Conservation (phyloP, 352 stramenopile genomes). For the Pythium angustatum region DNA sequence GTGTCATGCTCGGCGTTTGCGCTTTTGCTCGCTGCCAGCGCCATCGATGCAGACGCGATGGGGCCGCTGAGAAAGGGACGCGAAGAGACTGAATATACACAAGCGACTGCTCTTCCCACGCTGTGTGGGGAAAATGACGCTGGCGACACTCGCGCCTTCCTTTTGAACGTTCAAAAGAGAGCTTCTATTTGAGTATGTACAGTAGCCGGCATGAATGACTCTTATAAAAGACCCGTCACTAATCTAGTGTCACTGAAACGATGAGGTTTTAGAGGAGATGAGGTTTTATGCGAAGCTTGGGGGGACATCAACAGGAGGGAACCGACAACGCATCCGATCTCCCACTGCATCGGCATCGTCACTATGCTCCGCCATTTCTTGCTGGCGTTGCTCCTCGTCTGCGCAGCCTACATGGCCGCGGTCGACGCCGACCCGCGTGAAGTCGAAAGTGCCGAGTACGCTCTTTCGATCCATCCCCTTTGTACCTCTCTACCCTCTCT, state of each 20-base stretch:
- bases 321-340: neutral
- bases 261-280: conserved; percentile 28
- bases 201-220: conserved; percentile 3
- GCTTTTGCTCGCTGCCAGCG: conserved; percentile 14
- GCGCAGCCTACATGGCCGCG: conserved; percentile 19
- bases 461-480: conserved; percentile 4
- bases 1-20: conserved; percentile 14
- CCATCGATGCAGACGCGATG: too few species aligned
- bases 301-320: neutral
- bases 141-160: neutral
- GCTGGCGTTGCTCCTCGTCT: conserved; percentile 37
- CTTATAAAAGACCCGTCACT: neutral
- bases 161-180: conserved; percentile 35
- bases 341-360: neutral
- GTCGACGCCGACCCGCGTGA: conserved; percentile 52
- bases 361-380: conserved; percentile 33
- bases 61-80: too few species aligned
- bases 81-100: too few species aligned
- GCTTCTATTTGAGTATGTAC: conserved; percentile 12
- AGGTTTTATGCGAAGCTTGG: neutral
- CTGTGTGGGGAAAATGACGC: neutral
- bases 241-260: neutral
- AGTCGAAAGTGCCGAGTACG: conserved; percentile 64
- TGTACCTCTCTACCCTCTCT: neutral
- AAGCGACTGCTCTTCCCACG: neutral